phyloP scores from a whole-genome alignment of 129 eudicot genomes.

The Heracleum sosnowskyi region DNA sequence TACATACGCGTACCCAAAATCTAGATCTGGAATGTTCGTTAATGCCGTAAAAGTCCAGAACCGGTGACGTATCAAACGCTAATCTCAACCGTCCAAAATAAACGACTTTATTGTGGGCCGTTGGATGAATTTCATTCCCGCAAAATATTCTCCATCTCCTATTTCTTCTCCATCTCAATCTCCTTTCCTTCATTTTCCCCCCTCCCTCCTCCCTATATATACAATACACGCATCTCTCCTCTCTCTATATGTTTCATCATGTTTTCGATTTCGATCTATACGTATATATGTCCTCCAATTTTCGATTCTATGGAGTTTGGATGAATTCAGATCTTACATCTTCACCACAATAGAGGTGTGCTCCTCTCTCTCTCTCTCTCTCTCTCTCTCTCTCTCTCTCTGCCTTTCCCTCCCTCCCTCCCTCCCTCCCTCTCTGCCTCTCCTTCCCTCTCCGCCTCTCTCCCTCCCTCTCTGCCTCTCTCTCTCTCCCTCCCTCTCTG shows the following conservation, averaged over 20 bases:
- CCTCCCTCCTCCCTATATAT: conserved; percentile 3
- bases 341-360: conserved; percentile 15
- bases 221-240: neutral
- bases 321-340: neutral
- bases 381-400: neutral
- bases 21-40: neutral
- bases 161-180: neutral
- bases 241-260: neutral
- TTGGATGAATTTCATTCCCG: conserved; percentile 25
- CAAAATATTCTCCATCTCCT: conserved; percentile 31
- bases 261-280: neutral
- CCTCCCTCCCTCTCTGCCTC: fast-evolving
- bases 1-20: neutral
- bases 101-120: conserved; percentile 26
- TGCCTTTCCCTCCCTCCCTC: neutral
- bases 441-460: neutral
- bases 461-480: neutral
- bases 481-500: too few relatives aligned
- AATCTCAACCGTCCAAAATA: conserved; percentile 19
- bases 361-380: neutral
- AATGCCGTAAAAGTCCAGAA: neutral
- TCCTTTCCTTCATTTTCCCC: neutral
- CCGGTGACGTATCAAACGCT: neutral
- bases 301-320: neutral
- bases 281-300: too few relatives aligned